Conservation (phyloP, 306 rosid genomes). For the Begonia loranthoides region DNA sequence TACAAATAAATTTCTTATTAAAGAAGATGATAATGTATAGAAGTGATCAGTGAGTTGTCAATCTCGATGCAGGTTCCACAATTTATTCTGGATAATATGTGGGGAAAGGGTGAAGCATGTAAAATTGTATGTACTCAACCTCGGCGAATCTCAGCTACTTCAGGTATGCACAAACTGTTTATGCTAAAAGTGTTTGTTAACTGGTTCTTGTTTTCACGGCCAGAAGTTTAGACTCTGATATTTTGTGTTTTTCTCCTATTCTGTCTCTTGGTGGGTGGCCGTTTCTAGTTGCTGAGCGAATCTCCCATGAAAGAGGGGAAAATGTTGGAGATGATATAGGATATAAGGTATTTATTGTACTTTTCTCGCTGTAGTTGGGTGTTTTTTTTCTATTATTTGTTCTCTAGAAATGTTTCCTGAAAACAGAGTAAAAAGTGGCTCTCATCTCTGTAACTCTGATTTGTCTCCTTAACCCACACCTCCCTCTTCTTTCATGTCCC, state of each 20-base stretch:
- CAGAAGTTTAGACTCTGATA: not conserved
- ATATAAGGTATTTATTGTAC: constrained; percentile 62
- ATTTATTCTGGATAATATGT: constrained; percentile 69
- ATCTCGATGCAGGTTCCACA: constrained; percentile 66
- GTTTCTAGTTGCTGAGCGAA: constrained; percentile 78
- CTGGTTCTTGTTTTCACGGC: not conserved
- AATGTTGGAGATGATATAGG: constrained; percentile 62
- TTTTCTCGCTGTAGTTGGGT: not conserved
- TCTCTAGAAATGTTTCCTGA: too few relatives aligned
- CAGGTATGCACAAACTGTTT: constrained; percentile 67
- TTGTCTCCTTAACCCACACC: too few relatives aligned
- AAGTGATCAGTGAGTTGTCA: not conserved
- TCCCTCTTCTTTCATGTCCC: too few relatives aligned
- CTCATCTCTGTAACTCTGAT: too few relatives aligned
- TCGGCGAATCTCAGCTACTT: constrained; percentile 81
- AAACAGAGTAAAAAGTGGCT: too few relatives aligned
- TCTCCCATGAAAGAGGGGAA: constrained; percentile 76
- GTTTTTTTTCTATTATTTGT: too few relatives aligned
- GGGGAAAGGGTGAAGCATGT: constrained; percentile 79
- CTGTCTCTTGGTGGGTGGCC: constrained; percentile 1
- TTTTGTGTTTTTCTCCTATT: constrained; percentile 4
- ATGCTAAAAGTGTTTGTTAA: too few relatives aligned
- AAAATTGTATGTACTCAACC: constrained; percentile 92
- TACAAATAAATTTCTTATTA: not conserved
- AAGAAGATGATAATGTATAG: not conserved